These are phyloP conservation scores for Knufia fluminis DNA, from an alignment of 2,329 filamentous ascomycete species.

Conservation along the genomic window DNA sequence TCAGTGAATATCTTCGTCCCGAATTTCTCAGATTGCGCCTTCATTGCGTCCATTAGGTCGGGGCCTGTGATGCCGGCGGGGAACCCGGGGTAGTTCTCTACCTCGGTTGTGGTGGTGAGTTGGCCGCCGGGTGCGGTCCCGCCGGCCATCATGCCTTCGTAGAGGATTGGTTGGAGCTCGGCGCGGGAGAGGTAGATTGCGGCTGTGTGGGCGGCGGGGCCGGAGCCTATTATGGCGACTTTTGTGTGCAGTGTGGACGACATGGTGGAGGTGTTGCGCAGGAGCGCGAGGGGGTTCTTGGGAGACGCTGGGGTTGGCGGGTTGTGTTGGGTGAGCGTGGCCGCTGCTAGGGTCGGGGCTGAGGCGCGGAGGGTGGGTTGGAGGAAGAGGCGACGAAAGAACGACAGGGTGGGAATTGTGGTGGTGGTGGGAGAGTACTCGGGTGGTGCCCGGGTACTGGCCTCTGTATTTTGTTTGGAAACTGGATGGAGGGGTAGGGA, in stretches of 20 bases:
- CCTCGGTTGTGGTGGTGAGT: constrained; percentile 94
- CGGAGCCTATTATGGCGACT: constrained; percentile 65
- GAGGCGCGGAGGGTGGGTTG: constrained; percentile 56
- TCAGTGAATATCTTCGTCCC: constrained; percentile 90
- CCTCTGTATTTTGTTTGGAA: background rate
- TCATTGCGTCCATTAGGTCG: constrained; percentile 93
- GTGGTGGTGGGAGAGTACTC: background rate
- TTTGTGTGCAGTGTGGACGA: constrained; percentile 48
- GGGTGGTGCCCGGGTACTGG: background rate
- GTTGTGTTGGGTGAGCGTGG: constrained; percentile 56
- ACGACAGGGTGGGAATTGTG: constrained; percentile 27
- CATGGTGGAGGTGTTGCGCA: constrained; percentile 41
- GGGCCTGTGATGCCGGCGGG: constrained; percentile 76
- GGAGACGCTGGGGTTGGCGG: constrained; percentile 28
- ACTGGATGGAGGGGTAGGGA: background rate
- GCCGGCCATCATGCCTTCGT: constrained; percentile 96
- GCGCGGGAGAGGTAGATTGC: constrained; percentile 93
- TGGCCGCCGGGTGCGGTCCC: constrained; percentile 93
- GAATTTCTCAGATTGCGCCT: constrained; percentile 79
- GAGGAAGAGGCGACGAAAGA: constrained; percentile 53
- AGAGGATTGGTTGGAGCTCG: constrained; percentile 87
- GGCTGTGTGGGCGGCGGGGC: constrained; percentile 93
- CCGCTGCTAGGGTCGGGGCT: constrained; percentile 60
- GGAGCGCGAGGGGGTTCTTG: constrained; percentile 18
- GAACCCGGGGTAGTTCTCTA: constrained; percentile 98